phyloP scores from a whole-genome alignment of 495 filamentous ascomycete genomes.

The Jackrogersella multiformis region DNA sequence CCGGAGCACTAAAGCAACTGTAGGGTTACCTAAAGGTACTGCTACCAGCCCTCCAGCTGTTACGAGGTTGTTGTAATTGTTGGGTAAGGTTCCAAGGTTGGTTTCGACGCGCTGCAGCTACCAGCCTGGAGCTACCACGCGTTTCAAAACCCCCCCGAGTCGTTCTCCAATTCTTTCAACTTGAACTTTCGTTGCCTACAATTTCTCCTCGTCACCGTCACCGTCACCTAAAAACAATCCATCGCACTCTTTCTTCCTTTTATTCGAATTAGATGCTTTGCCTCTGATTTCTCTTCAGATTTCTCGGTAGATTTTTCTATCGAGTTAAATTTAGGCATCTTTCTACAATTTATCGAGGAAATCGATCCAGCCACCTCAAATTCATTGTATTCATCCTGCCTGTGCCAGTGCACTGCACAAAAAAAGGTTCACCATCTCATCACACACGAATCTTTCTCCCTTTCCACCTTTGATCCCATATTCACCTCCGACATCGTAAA shows the following conservation, averaged over 20 bases:
- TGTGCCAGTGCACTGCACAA: background rate
- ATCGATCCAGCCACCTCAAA: background rate
- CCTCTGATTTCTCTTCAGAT: background rate
- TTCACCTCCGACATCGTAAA: background rate
- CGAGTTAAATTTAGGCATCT: background rate
- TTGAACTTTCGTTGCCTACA: background rate
- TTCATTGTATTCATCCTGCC: background rate
- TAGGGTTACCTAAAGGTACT: background rate
- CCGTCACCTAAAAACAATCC: background rate
- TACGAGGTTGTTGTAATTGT: too few species aligned
- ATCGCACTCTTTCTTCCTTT: background rate
- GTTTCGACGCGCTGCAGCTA: background rate
- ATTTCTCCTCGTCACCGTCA: background rate
- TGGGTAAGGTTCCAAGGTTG: background rate
- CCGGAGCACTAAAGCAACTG: background rate
- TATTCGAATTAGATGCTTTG: background rate
- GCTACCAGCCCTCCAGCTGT: too few species aligned
- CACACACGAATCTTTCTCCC: background rate
- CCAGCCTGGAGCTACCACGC: background rate
- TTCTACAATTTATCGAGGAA: background rate
- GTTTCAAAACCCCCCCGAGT: conserved; percentile 1
- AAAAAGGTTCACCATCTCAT: background rate
- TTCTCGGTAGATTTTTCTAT: background rate
- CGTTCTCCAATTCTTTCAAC: background rate
- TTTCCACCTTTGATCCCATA: background rate